Evolutionary conservation across 2,329 filamentous ascomycete species (phyloP), one percentile per base, ranked within the genome.

Genomic region (Diaporthe sp.): DNA sequence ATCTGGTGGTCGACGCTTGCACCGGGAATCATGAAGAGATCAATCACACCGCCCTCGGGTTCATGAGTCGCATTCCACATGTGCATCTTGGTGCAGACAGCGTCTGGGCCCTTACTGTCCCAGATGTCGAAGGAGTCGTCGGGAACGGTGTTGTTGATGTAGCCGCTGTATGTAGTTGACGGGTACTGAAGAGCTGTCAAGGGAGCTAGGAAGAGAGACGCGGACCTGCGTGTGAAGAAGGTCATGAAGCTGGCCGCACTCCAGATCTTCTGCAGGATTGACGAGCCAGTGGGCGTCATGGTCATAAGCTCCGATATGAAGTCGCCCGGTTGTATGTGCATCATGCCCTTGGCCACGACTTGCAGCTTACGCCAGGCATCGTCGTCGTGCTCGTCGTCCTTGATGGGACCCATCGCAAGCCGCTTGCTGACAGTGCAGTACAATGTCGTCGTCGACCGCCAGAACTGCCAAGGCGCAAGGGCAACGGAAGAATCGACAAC

Each of bases 1-100:
- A 92, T 91, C 76, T 90, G 88, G 77, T 93, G 89, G 79, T 92
- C 89, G 1, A 93, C 91, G 1, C 89, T 85, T 0, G 90, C 90
- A 27, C 91, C 91, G 0, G 91, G 90, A 58, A 93, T 85, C 85
- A 93, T 87, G 75, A 93, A 86, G 8, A 93, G 81, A 75, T 89
- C 88, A 78, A 85, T 85, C 12, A 84, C 80, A 30, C 84, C 78
- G 1, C 77, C 79, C 2, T 79, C 76, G 51, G 82, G 79, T 10
- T 77, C 39, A 39, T 84, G 80, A 2, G 84, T 85, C 3, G 90
- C 85, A 76, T 91, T 87, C 88, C 89, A 92, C 78, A 91, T 84
- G 78, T 91, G 86, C 78, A 92, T 80, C 10, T 84, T 84, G 0
- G 89, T 88, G 70, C 82, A 80, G 3, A 92, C 85, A 27, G n/a